A percentile compares a stretch with the other conserved stretches of the same genome.
phyloP scores from a whole-genome alignment of 306 rosid genomes.

The Carpinus fangiana region DNA sequence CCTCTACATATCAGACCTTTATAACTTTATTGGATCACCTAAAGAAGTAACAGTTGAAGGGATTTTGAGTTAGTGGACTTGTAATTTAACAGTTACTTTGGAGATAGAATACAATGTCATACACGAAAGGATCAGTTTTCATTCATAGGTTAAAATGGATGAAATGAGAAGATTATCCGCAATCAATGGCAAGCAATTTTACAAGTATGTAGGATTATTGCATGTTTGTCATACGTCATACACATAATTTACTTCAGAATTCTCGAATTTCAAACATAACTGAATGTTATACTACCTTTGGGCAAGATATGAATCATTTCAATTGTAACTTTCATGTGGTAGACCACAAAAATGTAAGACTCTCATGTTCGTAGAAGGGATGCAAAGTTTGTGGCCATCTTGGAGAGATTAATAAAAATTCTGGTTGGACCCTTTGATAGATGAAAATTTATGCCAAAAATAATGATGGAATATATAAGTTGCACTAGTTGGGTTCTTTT shows the following conservation, averaged over 20 bases:
- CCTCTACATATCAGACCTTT: not conserved
- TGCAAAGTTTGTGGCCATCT: not conserved
- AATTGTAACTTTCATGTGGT: not conserved
- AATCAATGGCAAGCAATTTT: not conserved
- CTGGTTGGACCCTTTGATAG: not conserved
- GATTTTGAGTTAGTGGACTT: too few species aligned
- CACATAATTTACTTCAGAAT: not conserved
- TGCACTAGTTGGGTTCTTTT: not conserved
- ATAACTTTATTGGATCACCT: not conserved
- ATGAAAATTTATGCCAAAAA: not conserved
- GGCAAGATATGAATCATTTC: not conserved
- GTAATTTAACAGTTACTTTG: not conserved
- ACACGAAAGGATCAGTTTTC: not conserved
- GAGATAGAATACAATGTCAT: not conserved
- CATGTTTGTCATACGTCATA: not conserved
- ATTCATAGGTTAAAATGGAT: not conserved
- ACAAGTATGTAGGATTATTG: not conserved
- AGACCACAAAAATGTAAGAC: not conserved
- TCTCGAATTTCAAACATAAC: not conserved
- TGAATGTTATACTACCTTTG: not conserved
- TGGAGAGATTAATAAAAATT: not conserved
- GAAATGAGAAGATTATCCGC: conserved; percentile 11
- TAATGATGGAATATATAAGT: conserved; percentile 1
- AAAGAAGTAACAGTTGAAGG: not conserved
- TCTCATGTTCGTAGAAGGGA: not conserved